Conservation (phyloP, 2,329 filamentous ascomycete species). For the Thielaviopsis euricoi region DNA sequence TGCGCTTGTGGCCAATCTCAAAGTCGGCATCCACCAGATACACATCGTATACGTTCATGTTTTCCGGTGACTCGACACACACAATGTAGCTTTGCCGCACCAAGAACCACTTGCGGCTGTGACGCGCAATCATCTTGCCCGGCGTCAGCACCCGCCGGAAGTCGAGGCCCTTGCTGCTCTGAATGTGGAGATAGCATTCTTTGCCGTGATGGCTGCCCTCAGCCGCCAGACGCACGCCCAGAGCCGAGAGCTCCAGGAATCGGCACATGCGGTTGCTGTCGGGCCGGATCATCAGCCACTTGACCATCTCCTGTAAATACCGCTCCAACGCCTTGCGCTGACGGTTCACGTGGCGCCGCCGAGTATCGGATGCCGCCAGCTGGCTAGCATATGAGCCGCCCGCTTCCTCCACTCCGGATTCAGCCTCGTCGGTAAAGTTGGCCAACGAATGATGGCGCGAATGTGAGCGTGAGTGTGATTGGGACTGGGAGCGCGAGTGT, state of each 20-base stretch:
- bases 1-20: slow-evolving; percentile 58
- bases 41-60: slow-evolving; percentile 97
- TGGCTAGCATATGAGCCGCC: slow-evolving; percentile 27
- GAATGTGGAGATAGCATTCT: slow-evolving; percentile 84
- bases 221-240: slow-evolving; percentile 82
- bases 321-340: slow-evolving; percentile 75
- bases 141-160: slow-evolving; percentile 69
- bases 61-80: slow-evolving; percentile 94
- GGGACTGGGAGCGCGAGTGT: background rate
- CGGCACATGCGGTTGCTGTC: slow-evolving; percentile 93
- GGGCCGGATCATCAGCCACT: slow-evolving; percentile 89
- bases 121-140: slow-evolving; percentile 60
- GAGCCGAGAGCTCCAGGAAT: slow-evolving; percentile 83
- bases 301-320: slow-evolving; percentile 85
- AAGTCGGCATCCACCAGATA: slow-evolving; percentile 92
- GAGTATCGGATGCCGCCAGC: slow-evolving; percentile 31
- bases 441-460: slow-evolving; percentile 7
- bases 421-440: slow-evolving; percentile 27
- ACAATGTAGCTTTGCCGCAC: slow-evolving; percentile 97
- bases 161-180: slow-evolving; percentile 77
- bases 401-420: slow-evolving; percentile 23
- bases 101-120: slow-evolving; percentile 91
- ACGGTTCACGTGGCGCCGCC: slow-evolving; percentile 54
- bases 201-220: slow-evolving; percentile 97
- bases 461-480: background rate